Evolutionary conservation across 2,329 filamentous ascomycete species (phyloP).

Genomic region (Fusarium concolor): DNA sequence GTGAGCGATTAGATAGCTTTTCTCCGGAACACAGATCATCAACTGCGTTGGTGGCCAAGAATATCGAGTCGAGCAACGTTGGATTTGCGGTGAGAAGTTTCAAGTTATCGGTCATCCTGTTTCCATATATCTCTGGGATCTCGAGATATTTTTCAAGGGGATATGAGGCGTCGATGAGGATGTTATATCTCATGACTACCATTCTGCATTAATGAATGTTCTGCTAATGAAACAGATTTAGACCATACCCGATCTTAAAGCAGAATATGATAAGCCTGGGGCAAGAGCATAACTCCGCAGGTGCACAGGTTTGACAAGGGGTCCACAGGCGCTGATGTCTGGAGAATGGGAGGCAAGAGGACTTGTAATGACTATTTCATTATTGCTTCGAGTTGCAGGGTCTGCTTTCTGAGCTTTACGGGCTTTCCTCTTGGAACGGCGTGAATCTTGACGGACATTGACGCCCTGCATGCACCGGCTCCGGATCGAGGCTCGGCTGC

Average conservation of each 20-base stretch:
- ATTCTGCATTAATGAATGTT: too few species aligned
- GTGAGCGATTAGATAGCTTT: not conserved
- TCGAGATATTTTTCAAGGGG: not conserved
- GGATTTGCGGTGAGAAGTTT: not conserved
- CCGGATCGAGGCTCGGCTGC: not conserved
- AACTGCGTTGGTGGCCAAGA: not conserved
- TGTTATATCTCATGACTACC: not conserved
- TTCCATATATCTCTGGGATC: not conserved
- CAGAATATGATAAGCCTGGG: not conserved
- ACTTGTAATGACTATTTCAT: rapidly evolving
- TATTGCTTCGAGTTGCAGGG: rapidly evolving
- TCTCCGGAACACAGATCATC: not conserved
- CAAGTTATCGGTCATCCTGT: not conserved
- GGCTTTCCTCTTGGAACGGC: conserved; percentile 2
- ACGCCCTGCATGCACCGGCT: conserved; percentile 17
- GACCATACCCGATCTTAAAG: not conserved
- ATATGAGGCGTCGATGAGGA: not conserved
- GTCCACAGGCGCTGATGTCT: not conserved
- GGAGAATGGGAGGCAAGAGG: not conserved
- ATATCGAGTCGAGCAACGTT: not conserved
- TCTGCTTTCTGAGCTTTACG: rapidly evolving
- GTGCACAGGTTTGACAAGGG: not conserved
- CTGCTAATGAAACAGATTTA: too few species aligned
- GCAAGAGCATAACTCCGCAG: not conserved
- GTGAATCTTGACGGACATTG: conserved; percentile 6